Evolutionary conservation across 108 stramenopile genomes (phyloP), one percentile per base, ranked within the genome.

Genomic region (Poteriospumella lacustris): DNA sequence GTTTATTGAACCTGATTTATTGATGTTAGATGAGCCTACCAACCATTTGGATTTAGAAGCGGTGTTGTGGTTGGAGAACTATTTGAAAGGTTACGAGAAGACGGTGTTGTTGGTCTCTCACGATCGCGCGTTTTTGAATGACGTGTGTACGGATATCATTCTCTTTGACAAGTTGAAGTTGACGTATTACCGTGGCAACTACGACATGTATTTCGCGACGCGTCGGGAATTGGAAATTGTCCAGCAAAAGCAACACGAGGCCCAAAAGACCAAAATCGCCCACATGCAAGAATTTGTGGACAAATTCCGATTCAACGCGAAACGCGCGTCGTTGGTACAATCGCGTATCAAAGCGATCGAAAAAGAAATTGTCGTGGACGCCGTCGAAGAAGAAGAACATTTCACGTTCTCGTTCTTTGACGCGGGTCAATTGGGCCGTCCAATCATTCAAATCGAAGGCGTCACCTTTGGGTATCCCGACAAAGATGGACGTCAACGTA

Each of bases 261-360:
- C 94, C 28, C 92, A 93, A 58, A 84, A 91, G 67, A 89, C 90
- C 58, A 94, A 97, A 80, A 82, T 93, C 41, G 90, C 88, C 36
- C 98, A 99, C 85, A 95, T 99, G 93, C 95, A 97, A 94, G 95
- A 96, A 77, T 97, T 97, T 78, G 95, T 99, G 44, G 91, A 91
- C 78, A 97, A 95, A 83, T 97, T 99, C 79, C 80, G 85, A 81
- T 93, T 89, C 80, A 96, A 95, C 84, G 98, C 97, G 64, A 96
- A 95, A 82, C 91, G 85, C 28, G 84, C 84, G 38, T 80, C 92
- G 2, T 90, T 97, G 67, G 98, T 97, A 24, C 98, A 99, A 88
- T 89, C 88, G 75, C 91, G 98, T 5, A 93, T 99, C 82, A 99
- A 99, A 82, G 89, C 94, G n/a, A 88, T 97, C 1, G 93, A 97